Base-by-base conservation (phyloP, 1,284 basidiomycete genomes). In the Cryptococcus sp. region DNA sequence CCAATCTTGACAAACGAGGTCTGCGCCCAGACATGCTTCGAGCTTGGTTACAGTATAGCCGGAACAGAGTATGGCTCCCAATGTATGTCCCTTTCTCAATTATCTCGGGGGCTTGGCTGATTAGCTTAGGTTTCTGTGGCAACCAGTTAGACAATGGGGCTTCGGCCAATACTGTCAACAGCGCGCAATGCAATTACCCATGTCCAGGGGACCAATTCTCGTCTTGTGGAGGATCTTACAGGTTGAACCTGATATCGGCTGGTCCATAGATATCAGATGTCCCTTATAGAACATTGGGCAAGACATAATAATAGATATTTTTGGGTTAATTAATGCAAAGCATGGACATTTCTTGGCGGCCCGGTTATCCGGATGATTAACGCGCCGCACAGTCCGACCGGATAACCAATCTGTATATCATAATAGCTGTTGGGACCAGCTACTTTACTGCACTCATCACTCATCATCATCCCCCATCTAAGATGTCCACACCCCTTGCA, bases 1-100 rank as follows among this genome's bases (percentile, higher is more conserved):
- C 46, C 39, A 2, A 37, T 39, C 13, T 64, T 67, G 62, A 67
- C 64, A n/a, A 49, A 50, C 23, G 58, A 55, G 25, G 36, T 39
- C 2, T 57, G 55, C 37, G 32, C 55, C 7, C 41, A 25, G 40
- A 49, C 49, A 31, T 62, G 60, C 45, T 31, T 25, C 18, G 42
- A 56, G 21, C 43, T 57, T 18, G 60, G 60, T 9, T 62, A 62
- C 54, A 42, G 40, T 16, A 53, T 59, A 39, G 53, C 60, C 11
- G 61, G 57, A 40, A 45, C 54, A n/a, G 58, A 60, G 48, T 57
- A 56, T 46, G 45, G 54, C 34, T 54, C 56, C 13, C 55, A 62
- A 43, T 62, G 60, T 46, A 31, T 24, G 49, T 50, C 22, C 32
- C 36, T 3, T 28, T 28, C 11, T 21, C 31, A 31, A 13, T 16